Evolutionary conservation across 768 basidiomycete genomes (phyloP).

Genomic region (Grammothele lineata): DNA sequence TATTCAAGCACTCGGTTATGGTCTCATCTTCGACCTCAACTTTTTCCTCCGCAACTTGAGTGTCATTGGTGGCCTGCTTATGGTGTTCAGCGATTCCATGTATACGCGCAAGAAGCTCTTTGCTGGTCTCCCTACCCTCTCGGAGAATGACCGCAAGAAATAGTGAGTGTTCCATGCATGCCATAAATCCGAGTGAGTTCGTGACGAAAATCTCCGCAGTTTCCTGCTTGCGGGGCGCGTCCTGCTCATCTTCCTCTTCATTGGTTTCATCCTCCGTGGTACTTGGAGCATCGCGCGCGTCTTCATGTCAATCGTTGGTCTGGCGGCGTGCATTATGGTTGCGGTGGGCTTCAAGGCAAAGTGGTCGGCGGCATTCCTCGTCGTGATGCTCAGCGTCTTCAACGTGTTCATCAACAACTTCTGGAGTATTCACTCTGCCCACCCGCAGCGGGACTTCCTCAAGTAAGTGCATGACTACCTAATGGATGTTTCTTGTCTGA

Average conservation of each 20-base stretch:
- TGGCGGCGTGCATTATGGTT: constrained; percentile 92
- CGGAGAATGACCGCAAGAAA: constrained; percentile 96
- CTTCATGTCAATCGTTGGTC: constrained; percentile 84
- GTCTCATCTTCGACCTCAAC: constrained; percentile 98
- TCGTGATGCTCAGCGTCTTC: constrained; percentile 86
- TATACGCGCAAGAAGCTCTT: constrained; percentile 82
- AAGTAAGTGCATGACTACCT: constrained; percentile 55
- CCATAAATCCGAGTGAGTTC: too few species aligned
- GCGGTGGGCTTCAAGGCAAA: constrained; percentile 99
- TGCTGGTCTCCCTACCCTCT: constrained; percentile 84
- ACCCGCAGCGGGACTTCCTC: constrained; percentile 96
- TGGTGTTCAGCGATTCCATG: constrained; percentile 98
- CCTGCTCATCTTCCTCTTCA: constrained; percentile 97
- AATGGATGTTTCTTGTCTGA: constrained; percentile 22
- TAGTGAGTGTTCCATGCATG: constrained; percentile 50
- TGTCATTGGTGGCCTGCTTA: constrained; percentile 96
- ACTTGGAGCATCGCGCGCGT: constrained; percentile 84
- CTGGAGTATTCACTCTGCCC: constrained; percentile 90
- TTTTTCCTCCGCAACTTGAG: constrained; percentile 99
- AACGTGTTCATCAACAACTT: constrained; percentile 99
- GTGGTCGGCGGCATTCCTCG: constrained; percentile 96
- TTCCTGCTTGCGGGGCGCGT: constrained; percentile 97
- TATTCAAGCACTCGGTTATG: constrained; percentile 96
- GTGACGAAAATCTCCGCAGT: constrained; percentile 39
- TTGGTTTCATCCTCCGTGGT: constrained; percentile 95